Base-by-base conservation (phyloP, 306 rosid species). In the Cucumis cinereus region DNA sequence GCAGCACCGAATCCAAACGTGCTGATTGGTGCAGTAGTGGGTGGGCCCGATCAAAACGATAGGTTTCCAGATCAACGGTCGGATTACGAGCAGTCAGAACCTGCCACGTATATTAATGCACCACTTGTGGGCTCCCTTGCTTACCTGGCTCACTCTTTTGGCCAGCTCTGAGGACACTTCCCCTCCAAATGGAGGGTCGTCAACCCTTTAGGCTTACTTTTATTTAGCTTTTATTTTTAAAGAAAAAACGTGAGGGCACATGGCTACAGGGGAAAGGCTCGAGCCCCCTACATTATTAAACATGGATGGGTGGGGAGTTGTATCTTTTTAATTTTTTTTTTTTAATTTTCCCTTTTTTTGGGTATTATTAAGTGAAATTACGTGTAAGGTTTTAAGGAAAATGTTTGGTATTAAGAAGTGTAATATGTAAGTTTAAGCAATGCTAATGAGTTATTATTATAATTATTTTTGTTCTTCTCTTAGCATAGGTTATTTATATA, bases 41-140 rank as follows among this genome's bases (percentile, higher is more conserved):
- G 93, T 57, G 93, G 93, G 13, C 93, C 93, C 0, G 93, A 89
- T 77, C 79, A 54, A 20, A 74, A 83, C 56, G 93, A 89, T 23
- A 78, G 85, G 78, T 89, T 89, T 79, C 87, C 89, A 1, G 93
- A 89, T 85, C 77, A 87, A 82, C 84, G 89, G 80, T 82, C 93
- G 58, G 91, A 87, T 83, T 89, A 89, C 43, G 89, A 82, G 74
- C 93, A 89, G 75, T 87, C 90, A 15, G 93, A 89, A 56, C 93
- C 93, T 7, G 86, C 93, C 35, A 89, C 93, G 62, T 89, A 89
- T 41, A 87, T 83, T 8, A 89, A 89, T 50, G 91, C 93, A 41
- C 91, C 93, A 2, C 83, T 89, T 28, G 91, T 89, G 8, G 93
- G 93, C 8, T 54, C 91, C 35, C 79, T 89, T 17, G 86, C 91